These are phyloP conservation scores for Nymphaea thermarum DNA, from an alignment of 164 flowering plant genomes.

Conservation along the genomic window DNA sequence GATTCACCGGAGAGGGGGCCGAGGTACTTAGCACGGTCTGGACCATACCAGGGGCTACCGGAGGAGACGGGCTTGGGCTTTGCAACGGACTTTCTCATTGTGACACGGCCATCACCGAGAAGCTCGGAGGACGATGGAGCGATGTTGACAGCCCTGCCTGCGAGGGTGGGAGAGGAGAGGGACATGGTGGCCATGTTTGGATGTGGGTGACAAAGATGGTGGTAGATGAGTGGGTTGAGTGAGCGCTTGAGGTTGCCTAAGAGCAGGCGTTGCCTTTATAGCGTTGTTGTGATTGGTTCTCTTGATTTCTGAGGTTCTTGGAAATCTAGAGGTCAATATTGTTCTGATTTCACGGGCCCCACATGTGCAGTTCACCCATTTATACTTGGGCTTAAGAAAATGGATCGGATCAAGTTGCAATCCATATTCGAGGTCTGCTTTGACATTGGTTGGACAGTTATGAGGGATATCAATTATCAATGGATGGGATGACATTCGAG, in stretches of 20 bases:
- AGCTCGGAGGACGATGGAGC: neutral
- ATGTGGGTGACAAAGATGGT: neutral
- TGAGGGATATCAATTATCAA: no score
- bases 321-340: no score
- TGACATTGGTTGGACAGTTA: no score
- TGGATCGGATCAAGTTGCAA: no score
- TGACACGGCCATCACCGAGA: slow-evolving; percentile 22
- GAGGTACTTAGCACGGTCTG: slow-evolving; percentile 11
- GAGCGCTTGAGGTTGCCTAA: neutral
- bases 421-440: no score
- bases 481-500: no score
- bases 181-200: neutral
- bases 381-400: no score
- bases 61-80: slow-evolving; percentile 12
- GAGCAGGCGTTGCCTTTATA: neutral
- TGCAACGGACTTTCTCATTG: slow-evolving; percentile 23
- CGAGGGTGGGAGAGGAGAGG: slow-evolving; percentile 1
- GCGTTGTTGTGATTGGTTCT: neutral
- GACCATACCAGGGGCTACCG: slow-evolving; percentile 13
- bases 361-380: no score
- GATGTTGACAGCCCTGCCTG: neutral
- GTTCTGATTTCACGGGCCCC: no score
- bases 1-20: slow-evolving; percentile 14
- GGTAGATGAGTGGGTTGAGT: neutral
- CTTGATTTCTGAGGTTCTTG: neutral